Base-by-base conservation (phyloP, 306 rosid species). In the Elaeagnus macrophylla region DNA sequence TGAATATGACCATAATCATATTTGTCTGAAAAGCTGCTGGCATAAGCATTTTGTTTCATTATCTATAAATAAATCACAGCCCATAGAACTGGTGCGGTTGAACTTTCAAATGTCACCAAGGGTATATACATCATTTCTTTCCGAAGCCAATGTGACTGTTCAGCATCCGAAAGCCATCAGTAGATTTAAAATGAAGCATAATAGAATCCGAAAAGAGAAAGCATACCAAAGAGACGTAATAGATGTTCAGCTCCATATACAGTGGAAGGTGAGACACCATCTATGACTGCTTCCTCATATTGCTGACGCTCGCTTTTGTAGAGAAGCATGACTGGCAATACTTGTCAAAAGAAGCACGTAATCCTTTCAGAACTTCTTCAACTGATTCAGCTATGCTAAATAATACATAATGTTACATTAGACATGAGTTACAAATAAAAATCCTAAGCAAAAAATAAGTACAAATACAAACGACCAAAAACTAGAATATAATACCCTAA, bases 201-300 rank as follows among this genome's bases (percentile, higher is more conserved):
- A 67, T 53, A 48, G 48, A 7, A n/a, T 48, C 61, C 25, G 17
- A 57, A 57, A 20, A 52, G 39, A 64, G 2, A 45, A 67, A 17
- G 48, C 77, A 47, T 86, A 90, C 97, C 94, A 19, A 86, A 83
- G 52, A 80, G 97, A 20, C 94, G 95, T 48, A 90, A 61, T 57
- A 90, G 81, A 80, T 90, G 97, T 67, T 91, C 96, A 38, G 97
- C 94, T 32, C 96, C 97, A 41, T 91, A 86, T 56, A 86, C 67
- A 57, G 83, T 44, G 56, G 96, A 82, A 49, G 95, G 97, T 63
- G 66, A 48, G 43, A 56, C 56, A 68, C 73, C 68, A 47, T 71
- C 51, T 37, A 70, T 49, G 37, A 86, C 73, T 51, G 78, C 79
- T 75, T 82, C 83, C 65, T 70, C 77, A 54, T 65, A 86, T 65